A percentile compares a stretch with the other conserved stretches of the same genome.
Conservation (phyloP, 2,329 filamentous ascomycete species). For the Fusarium fujikuroi region DNA sequence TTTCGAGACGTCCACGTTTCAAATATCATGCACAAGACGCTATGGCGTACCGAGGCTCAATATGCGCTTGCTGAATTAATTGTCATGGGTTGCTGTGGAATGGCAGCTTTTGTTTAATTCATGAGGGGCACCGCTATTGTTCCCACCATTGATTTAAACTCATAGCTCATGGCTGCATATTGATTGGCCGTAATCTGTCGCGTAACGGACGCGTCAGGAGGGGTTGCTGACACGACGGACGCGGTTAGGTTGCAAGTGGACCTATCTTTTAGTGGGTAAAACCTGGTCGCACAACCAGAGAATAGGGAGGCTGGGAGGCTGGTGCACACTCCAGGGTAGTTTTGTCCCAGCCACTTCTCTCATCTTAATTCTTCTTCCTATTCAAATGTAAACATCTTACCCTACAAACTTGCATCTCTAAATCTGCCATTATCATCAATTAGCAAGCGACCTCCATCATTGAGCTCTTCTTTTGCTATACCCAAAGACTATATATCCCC, state of each 20-base stretch:
- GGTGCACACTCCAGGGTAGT: conserved; percentile 43
- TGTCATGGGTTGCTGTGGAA: conserved; percentile 22
- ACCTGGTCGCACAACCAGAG: conserved; percentile 21
- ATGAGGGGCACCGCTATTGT: conserved; percentile 37
- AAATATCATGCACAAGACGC: conserved; percentile 6
- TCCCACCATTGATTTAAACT: conserved; percentile 25
- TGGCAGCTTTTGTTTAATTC: conserved; percentile 26
- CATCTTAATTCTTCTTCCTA: conserved; percentile 34
- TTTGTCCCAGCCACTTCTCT: conserved; percentile 44
- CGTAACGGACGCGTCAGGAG: conserved; percentile 47
- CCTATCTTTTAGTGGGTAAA: conserved; percentile 34
- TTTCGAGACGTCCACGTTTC: conserved; percentile 19
- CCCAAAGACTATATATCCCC: not conserved
- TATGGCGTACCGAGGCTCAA: conserved; percentile 21
- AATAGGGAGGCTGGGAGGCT: conserved; percentile 42
- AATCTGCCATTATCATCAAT: conserved; percentile 41
- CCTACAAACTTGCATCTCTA: conserved; percentile 41
- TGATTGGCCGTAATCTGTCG: conserved; percentile 43
- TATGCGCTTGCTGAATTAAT: conserved; percentile 34
- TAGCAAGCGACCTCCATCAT: conserved; percentile 38
- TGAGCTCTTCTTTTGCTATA: conserved; percentile 24
- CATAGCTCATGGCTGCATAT: conserved; percentile 1
- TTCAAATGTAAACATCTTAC: conserved; percentile 40
- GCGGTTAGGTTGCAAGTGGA: conserved; percentile 21
- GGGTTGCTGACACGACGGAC: conserved; percentile 37